phyloP scores from a whole-genome alignment of 2,329 filamentous ascomycete species.

The Verruconis gallopava region DNA sequence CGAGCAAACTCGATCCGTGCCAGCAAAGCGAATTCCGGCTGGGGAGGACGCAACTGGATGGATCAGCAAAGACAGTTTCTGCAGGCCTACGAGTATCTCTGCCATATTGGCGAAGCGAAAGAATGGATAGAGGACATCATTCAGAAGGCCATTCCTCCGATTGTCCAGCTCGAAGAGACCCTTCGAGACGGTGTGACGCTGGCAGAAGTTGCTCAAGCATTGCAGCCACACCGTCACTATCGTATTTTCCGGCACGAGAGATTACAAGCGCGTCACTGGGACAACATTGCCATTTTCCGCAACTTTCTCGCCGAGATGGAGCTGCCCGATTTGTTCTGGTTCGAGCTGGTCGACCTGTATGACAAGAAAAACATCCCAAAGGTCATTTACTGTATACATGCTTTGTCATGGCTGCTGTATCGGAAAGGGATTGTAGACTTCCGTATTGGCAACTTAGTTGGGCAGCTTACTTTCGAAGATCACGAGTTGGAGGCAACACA shows the following conservation, averaged over 20 bases:
- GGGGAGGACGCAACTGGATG: constrained; percentile 92
- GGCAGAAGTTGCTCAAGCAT: constrained; percentile 81
- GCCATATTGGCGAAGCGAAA: constrained; percentile 96
- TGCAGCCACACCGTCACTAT: constrained; percentile 62
- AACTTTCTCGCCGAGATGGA: constrained; percentile 83
- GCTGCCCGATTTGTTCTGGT: constrained; percentile 87
- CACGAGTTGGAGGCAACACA: constrained; percentile 96
- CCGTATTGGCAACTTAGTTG: constrained; percentile 89
- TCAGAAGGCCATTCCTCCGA: constrained; percentile 72
- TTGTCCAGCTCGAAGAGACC: constrained; percentile 86
- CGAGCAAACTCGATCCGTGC: constrained; percentile 43
- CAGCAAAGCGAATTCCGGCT: constrained; percentile 42
- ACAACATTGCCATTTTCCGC: constrained; percentile 97
- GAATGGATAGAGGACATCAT: constrained; percentile 97
- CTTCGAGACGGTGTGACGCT: constrained; percentile 86
- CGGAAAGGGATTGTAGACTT: constrained; percentile 92
- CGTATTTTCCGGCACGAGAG: constrained; percentile 78
- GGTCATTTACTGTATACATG: constrained; percentile 97
- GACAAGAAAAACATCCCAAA: constrained; percentile 99
- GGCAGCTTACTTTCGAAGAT: constrained; percentile 92
- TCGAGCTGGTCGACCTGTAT: constrained; percentile 93
- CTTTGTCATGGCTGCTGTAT: constrained; percentile 91
- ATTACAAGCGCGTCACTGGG: constrained; percentile 87
- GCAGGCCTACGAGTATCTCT: constrained; percentile 95
- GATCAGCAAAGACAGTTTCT: constrained; percentile 94